Evolutionary conservation across 805 yeast species (phyloP).

Genomic region (Ascoidea asiatica): DNA sequence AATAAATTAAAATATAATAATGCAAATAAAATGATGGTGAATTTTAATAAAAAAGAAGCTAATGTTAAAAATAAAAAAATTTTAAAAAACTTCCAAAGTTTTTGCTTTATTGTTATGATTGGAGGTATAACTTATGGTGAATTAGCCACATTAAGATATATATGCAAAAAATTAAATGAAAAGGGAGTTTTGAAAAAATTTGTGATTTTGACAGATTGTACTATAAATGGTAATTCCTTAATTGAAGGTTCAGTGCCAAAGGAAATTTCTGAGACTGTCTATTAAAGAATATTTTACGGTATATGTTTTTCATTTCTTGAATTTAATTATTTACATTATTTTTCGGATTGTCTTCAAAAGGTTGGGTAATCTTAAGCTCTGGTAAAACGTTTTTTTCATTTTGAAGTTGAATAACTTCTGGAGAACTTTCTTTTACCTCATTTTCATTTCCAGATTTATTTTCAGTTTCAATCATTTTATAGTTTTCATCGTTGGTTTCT

Average conservation of each 20-base stretch:
- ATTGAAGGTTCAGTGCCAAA: slow-evolving; percentile 12
- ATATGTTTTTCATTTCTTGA: too few relatives aligned
- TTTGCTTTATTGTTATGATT: slow-evolving; percentile 39
- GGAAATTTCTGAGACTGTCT: too few relatives aligned
- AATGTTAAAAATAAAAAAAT: slow-evolving; percentile 10
- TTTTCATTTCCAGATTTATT: too few relatives aligned
- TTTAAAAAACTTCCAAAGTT: slow-evolving; percentile 11
- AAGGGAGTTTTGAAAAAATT: slow-evolving; percentile 24
- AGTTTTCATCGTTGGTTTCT: too few relatives aligned
- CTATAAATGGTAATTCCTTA: slow-evolving; percentile 28
- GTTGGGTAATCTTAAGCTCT: too few relatives aligned
- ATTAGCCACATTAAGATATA: slow-evolving; percentile 51
- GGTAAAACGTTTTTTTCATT: too few relatives aligned
- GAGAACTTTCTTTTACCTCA: too few relatives aligned
- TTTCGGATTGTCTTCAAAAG: too few relatives aligned
- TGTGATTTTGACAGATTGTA: slow-evolving; percentile 33
- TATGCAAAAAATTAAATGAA: slow-evolving; percentile 31
- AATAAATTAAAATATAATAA: slow-evolving; percentile 1
- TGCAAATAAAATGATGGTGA: slow-evolving; percentile 1
- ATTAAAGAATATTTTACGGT: too few relatives aligned
- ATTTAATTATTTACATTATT: too few relatives aligned
- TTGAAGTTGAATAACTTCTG: too few relatives aligned
- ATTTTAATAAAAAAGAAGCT: slow-evolving; percentile 11
- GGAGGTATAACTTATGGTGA: slow-evolving; percentile 89
- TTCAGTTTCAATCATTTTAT: too few relatives aligned